These are phyloP conservation scores for Syncephalastrum sp. DNA, from an alignment of 371 early-diverging fungal genomes.

Conservation along the genomic window DNA sequence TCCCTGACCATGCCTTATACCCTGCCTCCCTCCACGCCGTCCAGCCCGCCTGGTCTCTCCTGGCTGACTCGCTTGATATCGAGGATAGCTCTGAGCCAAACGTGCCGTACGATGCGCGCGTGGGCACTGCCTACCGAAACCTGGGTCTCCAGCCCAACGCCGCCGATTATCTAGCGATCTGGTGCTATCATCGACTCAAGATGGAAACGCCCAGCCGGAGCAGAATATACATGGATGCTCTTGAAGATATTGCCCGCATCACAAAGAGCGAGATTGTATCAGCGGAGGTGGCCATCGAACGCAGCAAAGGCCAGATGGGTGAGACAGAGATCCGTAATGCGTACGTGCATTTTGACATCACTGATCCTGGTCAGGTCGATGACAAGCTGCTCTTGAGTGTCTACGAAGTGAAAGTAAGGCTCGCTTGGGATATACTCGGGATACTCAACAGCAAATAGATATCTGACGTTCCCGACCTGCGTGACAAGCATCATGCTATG, in stretches of 20 bases:
- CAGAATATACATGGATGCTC: constrained; percentile 36
- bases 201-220: constrained; percentile 28
- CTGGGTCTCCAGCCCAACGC: constrained; percentile 54
- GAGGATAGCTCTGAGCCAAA: constrained; percentile 7
- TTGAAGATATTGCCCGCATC: constrained; percentile 36
- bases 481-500: constrained; percentile 25
- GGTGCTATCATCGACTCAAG: constrained; percentile 42
- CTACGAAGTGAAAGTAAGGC: constrained; percentile 28
- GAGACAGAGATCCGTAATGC: constrained; percentile 49
- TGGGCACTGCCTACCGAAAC: constrained; percentile 22
- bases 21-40: constrained; percentile 5
- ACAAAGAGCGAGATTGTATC: constrained; percentile 37
- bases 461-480: constrained; percentile 34
- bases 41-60: neutral
- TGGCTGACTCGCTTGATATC: constrained; percentile 3
- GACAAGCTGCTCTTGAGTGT: constrained; percentile 31
- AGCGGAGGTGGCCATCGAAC: constrained; percentile 45
- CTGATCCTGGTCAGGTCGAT: constrained; percentile 26
- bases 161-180: constrained; percentile 43
- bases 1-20: constrained; percentile 13
- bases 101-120: constrained; percentile 14
- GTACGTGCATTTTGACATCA: constrained; percentile 50
- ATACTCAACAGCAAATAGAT: constrained; percentile 7
- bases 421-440: neutral
- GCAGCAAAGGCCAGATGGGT: constrained; percentile 45